phyloP scores from a whole-genome alignment of 2,329 filamentous ascomycete genomes.

The Pyricularia sp. region DNA sequence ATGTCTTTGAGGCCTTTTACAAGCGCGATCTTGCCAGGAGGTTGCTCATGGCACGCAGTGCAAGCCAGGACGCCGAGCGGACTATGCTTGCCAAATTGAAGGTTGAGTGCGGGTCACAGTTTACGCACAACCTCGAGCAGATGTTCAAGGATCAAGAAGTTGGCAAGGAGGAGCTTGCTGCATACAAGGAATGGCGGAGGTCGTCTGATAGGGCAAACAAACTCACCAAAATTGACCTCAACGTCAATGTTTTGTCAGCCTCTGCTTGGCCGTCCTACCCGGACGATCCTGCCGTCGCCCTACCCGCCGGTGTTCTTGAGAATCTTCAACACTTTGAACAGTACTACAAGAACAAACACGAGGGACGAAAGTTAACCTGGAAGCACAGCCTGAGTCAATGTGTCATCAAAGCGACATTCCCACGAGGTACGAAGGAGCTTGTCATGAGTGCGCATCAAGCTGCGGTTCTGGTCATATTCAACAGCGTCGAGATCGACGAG shows the following conservation, averaged over 20 bases:
- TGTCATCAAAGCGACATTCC: slow-evolving; percentile 71
- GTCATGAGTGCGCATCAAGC: slow-evolving; percentile 90
- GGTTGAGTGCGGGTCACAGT: slow-evolving; percentile 84
- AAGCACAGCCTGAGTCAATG: slow-evolving; percentile 91
- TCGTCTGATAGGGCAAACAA: slow-evolving; percentile 18
- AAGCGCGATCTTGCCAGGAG: slow-evolving; percentile 92
- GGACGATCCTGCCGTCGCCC: slow-evolving; percentile 53
- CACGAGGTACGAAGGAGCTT: slow-evolving; percentile 75
- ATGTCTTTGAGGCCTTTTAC: slow-evolving; percentile 98
- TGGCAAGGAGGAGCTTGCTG: slow-evolving; percentile 83
- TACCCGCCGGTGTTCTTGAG: slow-evolving; percentile 67
- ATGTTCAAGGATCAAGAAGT: slow-evolving; percentile 99
- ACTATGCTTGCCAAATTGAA: slow-evolving; percentile 91
- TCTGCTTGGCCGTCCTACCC: slow-evolving; percentile 90
- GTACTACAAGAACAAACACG: slow-evolving; percentile 86
- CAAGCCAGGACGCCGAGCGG: slow-evolving; percentile 88
- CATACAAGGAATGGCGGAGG: slow-evolving; percentile 64
- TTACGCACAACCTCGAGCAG: slow-evolving; percentile 94
- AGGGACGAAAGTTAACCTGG: slow-evolving; percentile 78
- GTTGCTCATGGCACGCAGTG: slow-evolving; percentile 83
- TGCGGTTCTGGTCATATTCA: slow-evolving; percentile 84
- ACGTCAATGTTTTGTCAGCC: slow-evolving; percentile 83
- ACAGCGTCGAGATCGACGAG: slow-evolving; percentile 43
- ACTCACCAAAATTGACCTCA: slow-evolving; percentile 57
- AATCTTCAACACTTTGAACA: slow-evolving; percentile 73